Conservation (phyloP, 139 green algal genomes). For the Chlorella vulgaris region DNA sequence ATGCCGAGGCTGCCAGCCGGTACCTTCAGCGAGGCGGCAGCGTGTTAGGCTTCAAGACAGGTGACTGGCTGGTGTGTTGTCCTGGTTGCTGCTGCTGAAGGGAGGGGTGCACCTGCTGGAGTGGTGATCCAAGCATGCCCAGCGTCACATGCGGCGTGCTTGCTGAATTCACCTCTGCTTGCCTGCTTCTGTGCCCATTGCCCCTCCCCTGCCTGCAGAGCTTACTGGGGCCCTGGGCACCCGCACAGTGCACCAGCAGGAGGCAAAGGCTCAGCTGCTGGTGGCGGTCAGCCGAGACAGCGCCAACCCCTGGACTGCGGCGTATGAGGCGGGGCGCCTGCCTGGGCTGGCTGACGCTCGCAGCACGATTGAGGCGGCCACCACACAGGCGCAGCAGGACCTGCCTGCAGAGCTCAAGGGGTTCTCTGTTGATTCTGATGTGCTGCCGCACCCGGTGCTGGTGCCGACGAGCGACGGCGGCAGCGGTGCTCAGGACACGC, state of each 20-base stretch:
- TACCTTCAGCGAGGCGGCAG: conserved; percentile 52
- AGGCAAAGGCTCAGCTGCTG: conserved; percentile 86
- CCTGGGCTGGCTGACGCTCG: conserved; percentile 7
- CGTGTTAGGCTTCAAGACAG: conserved; percentile 56
- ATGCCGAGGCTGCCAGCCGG: conserved; percentile 47
- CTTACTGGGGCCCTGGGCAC: conserved; percentile 75
- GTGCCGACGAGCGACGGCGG: no score
- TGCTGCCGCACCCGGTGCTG: conserved; percentile 64
- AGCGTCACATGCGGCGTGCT: no score
- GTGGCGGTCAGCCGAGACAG: conserved; percentile 26
- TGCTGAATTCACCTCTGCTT: no score
- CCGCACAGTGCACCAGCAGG: conserved; percentile 86
- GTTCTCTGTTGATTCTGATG: conserved; percentile 40
- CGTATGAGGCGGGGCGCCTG: conserved; percentile 7
- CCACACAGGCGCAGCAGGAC: background rate
- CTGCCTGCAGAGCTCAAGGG: conserved; percentile 20
- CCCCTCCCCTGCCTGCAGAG: background rate
- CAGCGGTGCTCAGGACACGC: conserved; percentile 1
- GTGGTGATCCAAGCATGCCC: no score
- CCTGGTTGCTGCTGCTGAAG: background rate
- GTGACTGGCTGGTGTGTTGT: background rate
- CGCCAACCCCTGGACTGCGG: background rate
- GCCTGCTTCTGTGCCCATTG: no score
- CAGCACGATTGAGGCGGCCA: background rate
- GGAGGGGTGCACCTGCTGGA: background rate